phyloP scores from a whole-genome alignment of 2,329 filamentous ascomycete species.

The Colletotrichum sansevieriae region DNA sequence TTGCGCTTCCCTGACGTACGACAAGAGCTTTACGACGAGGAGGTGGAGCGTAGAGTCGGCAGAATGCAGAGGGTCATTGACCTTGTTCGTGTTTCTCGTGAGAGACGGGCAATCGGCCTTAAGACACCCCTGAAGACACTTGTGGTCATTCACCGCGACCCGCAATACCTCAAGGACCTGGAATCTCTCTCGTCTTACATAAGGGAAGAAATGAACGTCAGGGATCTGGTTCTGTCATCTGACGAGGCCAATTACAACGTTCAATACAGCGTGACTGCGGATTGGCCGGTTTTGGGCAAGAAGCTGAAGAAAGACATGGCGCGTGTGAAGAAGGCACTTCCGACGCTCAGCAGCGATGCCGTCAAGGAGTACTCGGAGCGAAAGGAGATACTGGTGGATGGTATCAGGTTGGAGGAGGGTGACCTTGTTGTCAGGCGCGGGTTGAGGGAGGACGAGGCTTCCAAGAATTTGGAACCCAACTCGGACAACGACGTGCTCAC shows the following conservation, averaged over 20 bases:
- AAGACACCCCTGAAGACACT: slow-evolving; percentile 93
- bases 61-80: slow-evolving; percentile 98
- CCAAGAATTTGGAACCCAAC: slow-evolving; percentile 85
- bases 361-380: slow-evolving; percentile 82
- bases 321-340: slow-evolving; percentile 91
- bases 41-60: slow-evolving; percentile 86
- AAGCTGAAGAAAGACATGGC: slow-evolving; percentile 96
- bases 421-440: slow-evolving; percentile 88
- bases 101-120: slow-evolving; percentile 84
- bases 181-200: slow-evolving; percentile 90
- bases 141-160: slow-evolving; percentile 87
- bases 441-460: slow-evolving; percentile 78
- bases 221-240: slow-evolving; percentile 84
- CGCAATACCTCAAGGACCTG: slow-evolving; percentile 87
- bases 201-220: slow-evolving; percentile 90
- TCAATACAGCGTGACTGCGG: slow-evolving; percentile 88
- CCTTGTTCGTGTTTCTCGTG: slow-evolving; percentile 85
- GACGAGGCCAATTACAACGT: slow-evolving; percentile 95
- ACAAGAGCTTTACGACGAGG: slow-evolving; percentile 87
- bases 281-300: slow-evolving; percentile 95
- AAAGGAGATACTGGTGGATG: slow-evolving; percentile 84
- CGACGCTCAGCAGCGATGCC: slow-evolving; percentile 80
- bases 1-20: slow-evolving; percentile 89
- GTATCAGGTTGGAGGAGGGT: slow-evolving; percentile 83
- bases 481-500: slow-evolving; percentile 91